Base-by-base conservation (phyloP, 495 filamentous ascomycete species). In the Mycothermus thermophilus region DNA sequence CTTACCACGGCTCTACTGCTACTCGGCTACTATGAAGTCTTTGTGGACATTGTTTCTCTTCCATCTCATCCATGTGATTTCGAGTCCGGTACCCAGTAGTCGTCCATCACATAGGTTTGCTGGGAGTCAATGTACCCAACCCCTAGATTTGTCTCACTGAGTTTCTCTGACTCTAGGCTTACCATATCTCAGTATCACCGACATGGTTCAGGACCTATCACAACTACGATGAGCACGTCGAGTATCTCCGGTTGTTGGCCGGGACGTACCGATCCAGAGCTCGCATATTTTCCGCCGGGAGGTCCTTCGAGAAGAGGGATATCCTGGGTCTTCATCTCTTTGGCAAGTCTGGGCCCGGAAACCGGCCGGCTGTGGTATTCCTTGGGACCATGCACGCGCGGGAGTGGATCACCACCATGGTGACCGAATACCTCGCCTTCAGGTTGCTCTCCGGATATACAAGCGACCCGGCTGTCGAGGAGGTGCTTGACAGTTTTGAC, bases 361-460 rank as follows among this genome's bases (percentile, higher is more conserved):
- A 43, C 2, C 70, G 69, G 48, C 69, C 69, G 1, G 74, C 68
- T 6, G 52, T 76, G 27, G 57, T 77, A 30, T 66, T 71, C 38
- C 72, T 77, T 43, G 67, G 66, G 8, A 77, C 69, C 21, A 71
- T 75, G 7, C 74, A 79, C 46, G 74, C 72, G 4, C 52, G 74
- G 11, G 74, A 79, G 52, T 79, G 74, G 74, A 71, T 78, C 35
- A 66, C 67, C n/a, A 69, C 71, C n/a, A 58, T 62, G 51, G 61
- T 64, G 5, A 35, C 30, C 28, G 73, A 78, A 46, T 77, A 74
- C 47, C 52, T 74, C n/a, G 60, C 65, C 10, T 74, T 69, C 50
- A 55, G 55, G 26, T 58, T 78, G 32, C 50, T 77, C 8, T 57
- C 47, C 10, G 51, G 54, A 19, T 74, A 73, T 39, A 34, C 38